Base-by-base conservation (phyloP, 768 basidiomycete genomes). In the Amylocystis lapponica region DNA sequence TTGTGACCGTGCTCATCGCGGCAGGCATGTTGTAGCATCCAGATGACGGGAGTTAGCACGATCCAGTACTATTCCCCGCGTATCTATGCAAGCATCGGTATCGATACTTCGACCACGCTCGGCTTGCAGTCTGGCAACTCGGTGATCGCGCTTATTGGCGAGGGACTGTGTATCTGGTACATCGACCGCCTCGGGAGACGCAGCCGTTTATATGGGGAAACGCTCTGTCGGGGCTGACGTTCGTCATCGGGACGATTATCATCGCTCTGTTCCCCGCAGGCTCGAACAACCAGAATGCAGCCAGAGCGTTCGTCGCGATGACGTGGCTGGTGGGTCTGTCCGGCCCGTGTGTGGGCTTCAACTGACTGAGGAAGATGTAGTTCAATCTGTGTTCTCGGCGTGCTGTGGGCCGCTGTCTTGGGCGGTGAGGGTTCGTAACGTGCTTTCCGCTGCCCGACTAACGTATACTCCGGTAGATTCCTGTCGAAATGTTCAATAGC, bases 31-130 rank as follows among this genome's bases (percentile, higher is more conserved):
- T 74, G 2, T 72, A 79, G 54, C 7, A 75, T 78, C 8, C 78
- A 81, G 50, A 78, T 78, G 74, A 81, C 78, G 8, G 78, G 73
- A 57, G 71, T 59, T 68, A 78, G 41, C 38, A 74, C 71, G 29
- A 76, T 81, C 34, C 54, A 55, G 38, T 55, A 47, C 43, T 55
- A 55, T 45, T 48, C 41, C 5, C 49, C 45, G 39, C 57, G 52
- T 27, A 56, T 54, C 33, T 47, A 51, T 20, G 46, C 46, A 26
- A 39, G 37, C n/a, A 44, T 37, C 25, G 33, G 45, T 14, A 61
- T 61, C 37, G 48, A 53, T 39, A 55, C 56, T 3, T 55, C 54
- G 16, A 53, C 52, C 9, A 68, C 72, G 26, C 66, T 78, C 13
- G 62, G 75, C 26, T 71, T 78, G 53, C 75, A 77, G 52, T 72